Conservation (phyloP, 2,329 filamentous ascomycete species). For the Neurospora sp. region DNA sequence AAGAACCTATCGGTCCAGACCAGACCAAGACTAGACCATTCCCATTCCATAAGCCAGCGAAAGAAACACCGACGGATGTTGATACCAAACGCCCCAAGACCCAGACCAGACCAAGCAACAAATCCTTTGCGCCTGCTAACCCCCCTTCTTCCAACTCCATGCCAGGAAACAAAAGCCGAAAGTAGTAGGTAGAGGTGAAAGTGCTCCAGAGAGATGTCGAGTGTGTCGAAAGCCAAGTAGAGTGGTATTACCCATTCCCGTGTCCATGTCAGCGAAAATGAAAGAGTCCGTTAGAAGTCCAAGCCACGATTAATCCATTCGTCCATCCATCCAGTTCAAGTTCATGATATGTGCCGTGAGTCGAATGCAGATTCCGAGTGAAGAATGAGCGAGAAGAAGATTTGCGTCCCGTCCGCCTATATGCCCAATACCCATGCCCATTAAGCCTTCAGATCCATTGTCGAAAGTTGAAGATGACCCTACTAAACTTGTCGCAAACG, state of each 20-base stretch:
- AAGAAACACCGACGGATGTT: not conserved
- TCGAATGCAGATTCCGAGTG: not conserved
- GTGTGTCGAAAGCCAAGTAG: not conserved
- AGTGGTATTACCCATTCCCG: not conserved
- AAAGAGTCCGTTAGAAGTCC: not conserved
- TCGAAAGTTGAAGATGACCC: not conserved
- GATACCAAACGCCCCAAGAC: not conserved
- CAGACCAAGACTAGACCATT: not conserved
- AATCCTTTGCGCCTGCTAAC: not conserved
- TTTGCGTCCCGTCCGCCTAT: not conserved
- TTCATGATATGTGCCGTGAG: not conserved
- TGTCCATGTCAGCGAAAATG: not conserved
- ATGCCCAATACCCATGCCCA: not conserved
- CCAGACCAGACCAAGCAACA: not conserved
- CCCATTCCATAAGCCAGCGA: not conserved
- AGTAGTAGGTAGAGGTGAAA: not conserved
- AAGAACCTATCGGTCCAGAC: not conserved
- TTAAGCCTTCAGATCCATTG: not conserved
- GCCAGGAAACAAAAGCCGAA: not conserved
- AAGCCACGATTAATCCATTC: not conserved
- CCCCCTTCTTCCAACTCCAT: not conserved
- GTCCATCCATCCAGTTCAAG: not conserved
- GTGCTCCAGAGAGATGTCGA: not conserved
- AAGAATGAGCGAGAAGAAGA: not conserved
- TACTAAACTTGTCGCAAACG: not conserved